A percentile compares a stretch with the other conserved stretches of the same genome.
phyloP scores from a whole-genome alignment of 1,284 basidiomycete species.

The Puccinia brachypodii region DNA sequence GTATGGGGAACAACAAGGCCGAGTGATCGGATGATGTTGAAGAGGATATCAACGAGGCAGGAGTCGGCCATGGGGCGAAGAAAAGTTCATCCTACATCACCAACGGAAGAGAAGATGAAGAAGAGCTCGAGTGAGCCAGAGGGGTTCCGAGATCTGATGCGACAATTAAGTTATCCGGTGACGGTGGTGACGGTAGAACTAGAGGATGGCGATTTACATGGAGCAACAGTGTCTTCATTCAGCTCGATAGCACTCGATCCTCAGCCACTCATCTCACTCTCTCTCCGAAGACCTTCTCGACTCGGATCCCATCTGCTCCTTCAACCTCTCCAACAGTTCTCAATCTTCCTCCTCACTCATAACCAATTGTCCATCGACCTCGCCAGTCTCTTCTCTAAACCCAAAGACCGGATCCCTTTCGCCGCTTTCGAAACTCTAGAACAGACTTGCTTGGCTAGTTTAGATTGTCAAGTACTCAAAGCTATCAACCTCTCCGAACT shows the following conservation, averaged over 20 bases:
- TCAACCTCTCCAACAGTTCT: background rate
- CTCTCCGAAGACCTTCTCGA: constrained; percentile 80
- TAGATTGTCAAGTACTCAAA: constrained; percentile 10
- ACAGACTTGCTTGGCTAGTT: background rate
- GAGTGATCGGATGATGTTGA: background rate
- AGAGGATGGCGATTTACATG: constrained; percentile 61
- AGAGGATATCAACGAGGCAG: background rate
- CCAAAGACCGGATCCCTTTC: background rate
- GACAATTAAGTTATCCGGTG: constrained; percentile 31
- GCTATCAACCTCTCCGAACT: background rate
- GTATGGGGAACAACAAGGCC: too few relatives aligned
- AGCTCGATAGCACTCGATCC: constrained; percentile 86
- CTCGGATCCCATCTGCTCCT: constrained; percentile 63
- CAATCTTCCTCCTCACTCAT: constrained; percentile 14
- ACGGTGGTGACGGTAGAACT: constrained; percentile 7
- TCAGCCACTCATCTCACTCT: constrained; percentile 79
- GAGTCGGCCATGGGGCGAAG: background rate
- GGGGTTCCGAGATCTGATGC: constrained; percentile 24
- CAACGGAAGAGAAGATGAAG: too few relatives aligned
- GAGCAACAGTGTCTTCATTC: constrained; percentile 87
- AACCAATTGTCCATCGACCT: constrained; percentile 28
- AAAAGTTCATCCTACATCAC: background rate
- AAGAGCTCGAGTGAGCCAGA: background rate
- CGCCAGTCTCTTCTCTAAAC: constrained; percentile 6
- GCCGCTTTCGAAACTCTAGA: background rate